phyloP scores from a whole-genome alignment of 148 eudicot genomes.

The Heliosperma pusillum region DNA sequence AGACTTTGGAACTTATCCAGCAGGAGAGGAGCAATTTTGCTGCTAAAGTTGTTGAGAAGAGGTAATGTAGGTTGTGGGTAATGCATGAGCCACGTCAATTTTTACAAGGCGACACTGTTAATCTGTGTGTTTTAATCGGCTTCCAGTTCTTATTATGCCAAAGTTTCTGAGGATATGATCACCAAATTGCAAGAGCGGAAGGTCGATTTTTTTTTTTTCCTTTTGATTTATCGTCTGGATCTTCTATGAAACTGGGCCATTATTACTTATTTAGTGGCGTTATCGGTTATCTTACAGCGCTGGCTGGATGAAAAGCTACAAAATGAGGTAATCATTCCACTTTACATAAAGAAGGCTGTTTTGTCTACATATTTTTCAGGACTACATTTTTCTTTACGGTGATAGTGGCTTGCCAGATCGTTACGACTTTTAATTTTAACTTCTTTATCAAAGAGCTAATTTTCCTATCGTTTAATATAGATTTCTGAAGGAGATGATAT shows the following conservation, averaged over 20 bases:
- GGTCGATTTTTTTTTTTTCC: slow-evolving; percentile 36
- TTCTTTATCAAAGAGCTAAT: not conserved
- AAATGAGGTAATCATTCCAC: slow-evolving; percentile 23
- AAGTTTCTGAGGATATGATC: slow-evolving; percentile 43
- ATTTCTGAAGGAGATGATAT: slow-evolving; percentile 4
- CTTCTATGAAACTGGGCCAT: not conserved
- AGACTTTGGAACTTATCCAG: slow-evolving; percentile 83
- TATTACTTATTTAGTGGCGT: not conserved
- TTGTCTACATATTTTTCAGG: not conserved
- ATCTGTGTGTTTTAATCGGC: slow-evolving; percentile 15
- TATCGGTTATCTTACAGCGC: slow-evolving; percentile 23
- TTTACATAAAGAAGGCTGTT: not conserved
- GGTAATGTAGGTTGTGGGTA: slow-evolving; percentile 35
- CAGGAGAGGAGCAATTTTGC: slow-evolving; percentile 58
- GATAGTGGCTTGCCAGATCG: not conserved
- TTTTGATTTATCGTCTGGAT: not conserved
- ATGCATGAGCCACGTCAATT: not conserved
- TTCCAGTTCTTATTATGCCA: slow-evolving; percentile 56
- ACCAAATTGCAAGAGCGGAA: slow-evolving; percentile 57
- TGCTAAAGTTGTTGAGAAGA: slow-evolving; percentile 53
- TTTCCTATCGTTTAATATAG: not conserved
- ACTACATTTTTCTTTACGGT: not conserved
- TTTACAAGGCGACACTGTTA: not conserved
- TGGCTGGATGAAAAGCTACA: slow-evolving; percentile 26
- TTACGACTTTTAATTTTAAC: not conserved